Conservation (phyloP, 1,284 basidiomycete genomes). For the Abortiporus biennis region DNA sequence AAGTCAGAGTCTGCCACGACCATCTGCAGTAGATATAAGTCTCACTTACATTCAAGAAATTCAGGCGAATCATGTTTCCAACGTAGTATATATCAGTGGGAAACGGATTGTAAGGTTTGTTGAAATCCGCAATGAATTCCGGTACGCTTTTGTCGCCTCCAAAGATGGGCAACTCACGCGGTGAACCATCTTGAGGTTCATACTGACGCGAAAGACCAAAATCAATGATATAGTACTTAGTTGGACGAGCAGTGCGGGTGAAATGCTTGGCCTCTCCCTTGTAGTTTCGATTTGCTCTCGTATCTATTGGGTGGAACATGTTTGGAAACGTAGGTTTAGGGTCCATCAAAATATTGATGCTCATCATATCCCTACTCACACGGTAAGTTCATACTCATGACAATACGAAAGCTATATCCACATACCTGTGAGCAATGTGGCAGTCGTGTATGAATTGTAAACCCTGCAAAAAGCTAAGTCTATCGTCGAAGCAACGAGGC, state of each 20-base stretch:
- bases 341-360: conserved; percentile 26
- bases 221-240: conserved; percentile 25
- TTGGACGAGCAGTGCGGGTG: conserved; percentile 9
- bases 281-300: conserved; percentile 8
- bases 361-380: conserved; percentile 19
- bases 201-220: conserved; percentile 20
- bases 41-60: conserved; percentile 4
- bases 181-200: background rate
- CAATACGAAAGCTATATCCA: background rate
- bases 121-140: conserved; percentile 1
- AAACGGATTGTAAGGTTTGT: conserved; percentile 5
- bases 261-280: conserved; percentile 5
- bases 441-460: background rate
- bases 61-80: conserved; percentile 2
- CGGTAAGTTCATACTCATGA: background rate
- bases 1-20: background rate
- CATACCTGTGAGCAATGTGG: background rate
- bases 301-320: conserved; percentile 19
- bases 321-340: conserved; percentile 18
- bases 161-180: conserved; percentile 8
- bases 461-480: background rate
- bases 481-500: background rate
- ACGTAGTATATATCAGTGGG: conserved; percentile 8
- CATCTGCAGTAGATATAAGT: background rate
- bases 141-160: conserved; percentile 1